Percentiles rank a stretch among this genome's conserved stretches.
Evolutionary conservation across 2,329 filamentous ascomycete genomes (phyloP).

Genomic region (Talaromyces albobiverticillius): DNA sequence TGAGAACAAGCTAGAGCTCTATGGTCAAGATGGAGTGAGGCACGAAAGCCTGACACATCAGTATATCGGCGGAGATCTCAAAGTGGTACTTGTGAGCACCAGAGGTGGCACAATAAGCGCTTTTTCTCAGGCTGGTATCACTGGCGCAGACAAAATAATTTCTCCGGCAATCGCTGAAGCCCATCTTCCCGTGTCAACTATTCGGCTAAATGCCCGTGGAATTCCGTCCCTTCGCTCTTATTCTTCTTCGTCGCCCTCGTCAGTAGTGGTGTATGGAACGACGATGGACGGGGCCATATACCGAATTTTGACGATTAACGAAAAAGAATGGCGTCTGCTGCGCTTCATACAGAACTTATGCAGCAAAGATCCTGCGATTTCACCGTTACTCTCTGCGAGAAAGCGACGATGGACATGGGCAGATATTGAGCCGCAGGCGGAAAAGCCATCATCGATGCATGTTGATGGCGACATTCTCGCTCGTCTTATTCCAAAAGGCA

Average conservation of each 20-base stretch:
- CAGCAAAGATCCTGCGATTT: conserved; percentile 46
- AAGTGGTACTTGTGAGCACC: conserved; percentile 50
- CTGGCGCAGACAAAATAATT: conserved; percentile 30
- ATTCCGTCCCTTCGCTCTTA: conserved; percentile 17
- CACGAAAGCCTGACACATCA: conserved; percentile 33
- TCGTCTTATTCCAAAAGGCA: conserved; percentile 50
- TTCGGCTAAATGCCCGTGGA: conserved; percentile 26
- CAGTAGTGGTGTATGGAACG: conserved; percentile 59
- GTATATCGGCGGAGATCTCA: conserved; percentile 38
- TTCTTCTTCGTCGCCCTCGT: neutral
- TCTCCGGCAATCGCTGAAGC: conserved; percentile 28
- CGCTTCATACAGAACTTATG: conserved; percentile 71
- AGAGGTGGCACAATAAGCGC: conserved; percentile 52
- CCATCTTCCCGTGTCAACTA: conserved; percentile 33
- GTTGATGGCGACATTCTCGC: conserved; percentile 66
- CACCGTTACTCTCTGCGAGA: conserved; percentile 46
- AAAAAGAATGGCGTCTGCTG: conserved; percentile 65
- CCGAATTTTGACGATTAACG: conserved; percentile 65
- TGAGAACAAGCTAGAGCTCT: conserved; percentile 31
- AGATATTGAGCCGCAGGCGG: conserved; percentile 38
- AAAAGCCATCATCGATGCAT: conserved; percentile 55
- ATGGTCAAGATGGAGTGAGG: conserved; percentile 33
- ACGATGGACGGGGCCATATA: conserved; percentile 68
- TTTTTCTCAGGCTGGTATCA: conserved; percentile 24
- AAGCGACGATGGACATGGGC: conserved; percentile 25